Evolutionary conservation across 306 rosid genomes (phyloP), one percentile per base, ranked within the genome.

Genomic region (Lathyrus tuberosus): DNA sequence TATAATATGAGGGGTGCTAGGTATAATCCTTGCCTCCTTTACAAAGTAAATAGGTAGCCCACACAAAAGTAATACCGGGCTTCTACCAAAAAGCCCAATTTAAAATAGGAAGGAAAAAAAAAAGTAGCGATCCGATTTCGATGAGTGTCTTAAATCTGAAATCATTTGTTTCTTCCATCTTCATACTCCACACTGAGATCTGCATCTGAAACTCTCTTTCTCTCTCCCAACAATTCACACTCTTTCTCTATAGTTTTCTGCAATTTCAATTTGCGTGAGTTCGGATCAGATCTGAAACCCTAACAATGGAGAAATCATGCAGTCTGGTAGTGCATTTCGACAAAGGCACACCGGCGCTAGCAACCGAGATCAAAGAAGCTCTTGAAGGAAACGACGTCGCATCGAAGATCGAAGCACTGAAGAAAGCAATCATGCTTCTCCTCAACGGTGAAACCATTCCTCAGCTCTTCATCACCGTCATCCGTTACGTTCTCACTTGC

Each of bases 371-470:
- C 91, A 91, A 84, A 47, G 96, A 86, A 79, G 76, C 97, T 0
- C 83, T 95, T 0, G 96, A 95, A 82, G 97, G 91, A n/a, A 89
- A 79, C 83, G 96, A 95, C 72, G 73, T 61, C 13, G 80, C 59
- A 0, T 38, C 88, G 15, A 95, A 95, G 83, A 82, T 89, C 73
- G 99, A 95, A 0, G 99, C 99, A 0, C 10, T 95, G 54, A 91
- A 89, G 84, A 89, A 95, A 37, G 97, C 99, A 0, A 82, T 95
- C 65, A 95, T 91, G 99, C 85, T 95, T 6, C 82, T 95, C 67
- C 95, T 91, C 18, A 91, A 95, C 49, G 97, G 97, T 17, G 99
- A 95, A 65, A 89, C 81, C 46, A 89, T 95, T 13, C 99, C 99
- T 0, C 96, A 95, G 12, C 87, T 95, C 4, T 95, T 95, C 84